These are phyloP conservation scores for Pleurotus pulmonarius DNA, from an alignment of 768 basidiomycete genomes.

Conservation along the genomic window DNA sequence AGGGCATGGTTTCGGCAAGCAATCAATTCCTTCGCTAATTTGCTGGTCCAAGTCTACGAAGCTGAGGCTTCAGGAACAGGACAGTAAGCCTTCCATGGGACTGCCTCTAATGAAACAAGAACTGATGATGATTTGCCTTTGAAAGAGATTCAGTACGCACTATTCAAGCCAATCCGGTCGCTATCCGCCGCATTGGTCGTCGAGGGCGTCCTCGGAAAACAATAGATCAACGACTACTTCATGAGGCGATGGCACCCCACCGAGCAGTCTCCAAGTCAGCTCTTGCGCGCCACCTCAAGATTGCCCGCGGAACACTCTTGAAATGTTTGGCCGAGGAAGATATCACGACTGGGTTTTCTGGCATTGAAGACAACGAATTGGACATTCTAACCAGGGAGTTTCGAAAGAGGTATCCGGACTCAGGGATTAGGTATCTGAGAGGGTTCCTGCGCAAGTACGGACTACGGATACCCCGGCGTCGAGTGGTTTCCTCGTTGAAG, in stretches of 20 bases:
- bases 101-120: too few species aligned
- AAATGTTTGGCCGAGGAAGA: background rate
- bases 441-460: constrained; percentile 23
- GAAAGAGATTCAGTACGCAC: too few species aligned
- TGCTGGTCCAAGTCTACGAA: background rate
- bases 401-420: constrained; percentile 12
- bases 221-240: constrained; percentile 3
- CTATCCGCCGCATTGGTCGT: background rate
- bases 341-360: background rate
- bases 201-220: constrained; percentile 2
- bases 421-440: constrained; percentile 24
- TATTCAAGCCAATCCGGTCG: background rate
- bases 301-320: constrained; percentile 3
- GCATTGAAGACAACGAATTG: background rate
- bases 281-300: constrained; percentile 1
- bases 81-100: too few species aligned
- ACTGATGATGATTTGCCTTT: too few species aligned
- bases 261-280: background rate
- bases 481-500: constrained; percentile 15
- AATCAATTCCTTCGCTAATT: background rate
- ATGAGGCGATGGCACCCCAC: background rate
- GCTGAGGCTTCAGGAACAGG: background rate
- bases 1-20: background rate
- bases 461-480: constrained; percentile 18
- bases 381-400: constrained; percentile 1